phyloP scores from a whole-genome alignment of 1,139 yeast species.

The Debaryomyces udenii region DNA sequence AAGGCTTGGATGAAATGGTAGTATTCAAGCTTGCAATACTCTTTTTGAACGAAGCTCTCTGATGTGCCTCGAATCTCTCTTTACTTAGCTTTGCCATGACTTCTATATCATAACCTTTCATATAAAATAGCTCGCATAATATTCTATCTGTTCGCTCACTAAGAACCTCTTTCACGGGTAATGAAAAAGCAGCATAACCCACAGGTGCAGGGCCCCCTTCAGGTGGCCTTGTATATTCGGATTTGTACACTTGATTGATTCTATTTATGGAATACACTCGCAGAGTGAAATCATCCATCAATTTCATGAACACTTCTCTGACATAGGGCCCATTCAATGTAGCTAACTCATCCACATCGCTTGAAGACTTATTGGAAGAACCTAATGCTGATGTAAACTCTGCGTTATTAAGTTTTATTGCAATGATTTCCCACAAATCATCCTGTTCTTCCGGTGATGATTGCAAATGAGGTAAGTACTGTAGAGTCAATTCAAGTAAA shows the following conservation, averaged over 20 bases:
- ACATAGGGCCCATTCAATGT: conserved; percentile 34
- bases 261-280: conserved; percentile 8
- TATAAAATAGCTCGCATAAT: conserved; percentile 28
- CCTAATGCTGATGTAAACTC: conserved; percentile 20
- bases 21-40: conserved; percentile 4
- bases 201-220: conserved; percentile 11
- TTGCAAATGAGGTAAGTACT: conserved; percentile 39
- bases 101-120: conserved; percentile 28
- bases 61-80: conserved; percentile 26
- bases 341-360: conserved; percentile 29
- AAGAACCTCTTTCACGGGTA: conserved; percentile 19
- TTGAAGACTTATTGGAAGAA: conserved; percentile 7
- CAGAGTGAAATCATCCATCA: conserved; percentile 19
- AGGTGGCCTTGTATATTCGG: conserved; percentile 10
- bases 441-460: conserved; percentile 26
- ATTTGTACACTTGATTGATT: conserved; percentile 11
- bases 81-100: conserved; percentile 29
- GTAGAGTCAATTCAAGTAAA: conserved; percentile 33
- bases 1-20: background rate
- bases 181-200: conserved; percentile 15
- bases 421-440: conserved; percentile 40
- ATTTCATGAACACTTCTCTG: conserved; percentile 26
- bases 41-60: conserved; percentile 11
- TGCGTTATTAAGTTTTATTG: conserved; percentile 33
- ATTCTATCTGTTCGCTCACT: conserved; percentile 21